phyloP scores from a whole-genome alignment of 306 rosid genomes.

The Rubus idaeus region DNA sequence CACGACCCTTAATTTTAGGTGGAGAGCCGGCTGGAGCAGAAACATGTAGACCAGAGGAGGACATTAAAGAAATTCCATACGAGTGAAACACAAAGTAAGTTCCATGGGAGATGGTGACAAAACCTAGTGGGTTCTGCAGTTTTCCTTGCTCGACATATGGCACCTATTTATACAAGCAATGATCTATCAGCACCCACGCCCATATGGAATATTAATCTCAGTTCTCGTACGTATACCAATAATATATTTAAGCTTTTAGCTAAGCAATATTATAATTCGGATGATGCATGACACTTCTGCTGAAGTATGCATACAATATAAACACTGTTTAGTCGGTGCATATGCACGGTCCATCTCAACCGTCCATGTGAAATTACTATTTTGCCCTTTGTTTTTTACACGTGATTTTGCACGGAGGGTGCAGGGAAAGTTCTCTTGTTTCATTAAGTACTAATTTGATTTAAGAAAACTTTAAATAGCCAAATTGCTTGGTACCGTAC shows the following conservation, averaged over 20 bases:
- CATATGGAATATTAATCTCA: not conserved
- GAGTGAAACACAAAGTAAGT: not conserved
- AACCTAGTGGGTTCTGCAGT: constrained; percentile 4
- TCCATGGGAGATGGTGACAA: constrained; percentile 5
- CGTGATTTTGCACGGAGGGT: no score
- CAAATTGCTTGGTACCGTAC: not conserved
- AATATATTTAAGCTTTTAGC: not conserved
- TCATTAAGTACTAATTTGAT: not conserved
- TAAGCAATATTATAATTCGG: not conserved
- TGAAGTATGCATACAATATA: not conserved
- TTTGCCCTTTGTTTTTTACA: no score
- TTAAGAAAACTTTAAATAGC: no score
- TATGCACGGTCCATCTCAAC: no score
- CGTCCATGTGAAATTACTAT: no score
- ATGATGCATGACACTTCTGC: not conserved
- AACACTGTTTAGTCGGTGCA: not conserved
- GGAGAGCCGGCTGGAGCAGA: constrained; percentile 14
- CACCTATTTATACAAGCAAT: not conserved
- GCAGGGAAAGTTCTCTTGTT: no score
- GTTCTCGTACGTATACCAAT: not conserved
- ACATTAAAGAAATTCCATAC: constrained; percentile 4
- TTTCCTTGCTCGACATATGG: constrained; percentile 15
- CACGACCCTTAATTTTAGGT: constrained; percentile 15
- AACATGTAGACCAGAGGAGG: not conserved
- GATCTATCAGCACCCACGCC: no score